phyloP scores from a whole-genome alignment of 768 basidiomycete species.

The Goffeauzyma gilvescens region DNA sequence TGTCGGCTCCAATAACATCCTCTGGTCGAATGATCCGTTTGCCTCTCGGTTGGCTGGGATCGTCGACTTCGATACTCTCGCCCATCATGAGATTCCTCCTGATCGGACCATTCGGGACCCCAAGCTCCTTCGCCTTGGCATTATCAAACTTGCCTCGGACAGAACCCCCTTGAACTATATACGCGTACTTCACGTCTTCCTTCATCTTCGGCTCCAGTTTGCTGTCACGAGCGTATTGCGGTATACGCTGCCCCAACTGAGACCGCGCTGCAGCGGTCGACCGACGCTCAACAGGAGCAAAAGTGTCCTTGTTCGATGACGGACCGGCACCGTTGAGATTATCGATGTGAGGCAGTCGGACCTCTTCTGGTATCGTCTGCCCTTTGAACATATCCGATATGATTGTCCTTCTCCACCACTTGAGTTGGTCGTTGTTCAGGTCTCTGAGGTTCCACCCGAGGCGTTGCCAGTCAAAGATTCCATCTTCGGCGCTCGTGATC shows the following conservation, averaged over 20 bases:
- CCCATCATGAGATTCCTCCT: conserved; percentile 50
- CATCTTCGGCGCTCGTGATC: not conserved
- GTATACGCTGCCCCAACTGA: conserved; percentile 8
- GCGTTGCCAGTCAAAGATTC: conserved; percentile 4
- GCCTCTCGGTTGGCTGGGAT: conserved; percentile 13
- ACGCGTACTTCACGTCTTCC: conserved; percentile 22
- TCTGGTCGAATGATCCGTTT: conserved; percentile 25
- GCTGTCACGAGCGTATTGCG: conserved; percentile 1
- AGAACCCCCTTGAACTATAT: conserved; percentile 34
- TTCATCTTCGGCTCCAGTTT: too few species aligned
- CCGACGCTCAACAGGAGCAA: not conserved
- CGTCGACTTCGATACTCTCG: conserved; percentile 38
- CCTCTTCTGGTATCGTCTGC: not conserved
- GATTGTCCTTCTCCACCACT: conserved; percentile 19
- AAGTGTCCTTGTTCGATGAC: too few species aligned
- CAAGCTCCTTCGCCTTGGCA: conserved; percentile 44
- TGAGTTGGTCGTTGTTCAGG: conserved; percentile 9
- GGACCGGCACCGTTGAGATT: too few species aligned
- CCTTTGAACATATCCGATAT: conserved; percentile 29
- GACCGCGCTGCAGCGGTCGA: conserved; percentile 1
- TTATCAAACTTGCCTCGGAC: conserved; percentile 53
- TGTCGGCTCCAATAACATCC: conserved; percentile 22
- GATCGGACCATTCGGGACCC: conserved; percentile 43
- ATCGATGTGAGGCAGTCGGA: too few species aligned
- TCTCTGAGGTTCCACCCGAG: conserved; percentile 6